A percentile compares a stretch with the other conserved stretches of the same genome.
Conservation (phyloP, 140 eudicot genomes). For the Senecio squalidus region DNA sequence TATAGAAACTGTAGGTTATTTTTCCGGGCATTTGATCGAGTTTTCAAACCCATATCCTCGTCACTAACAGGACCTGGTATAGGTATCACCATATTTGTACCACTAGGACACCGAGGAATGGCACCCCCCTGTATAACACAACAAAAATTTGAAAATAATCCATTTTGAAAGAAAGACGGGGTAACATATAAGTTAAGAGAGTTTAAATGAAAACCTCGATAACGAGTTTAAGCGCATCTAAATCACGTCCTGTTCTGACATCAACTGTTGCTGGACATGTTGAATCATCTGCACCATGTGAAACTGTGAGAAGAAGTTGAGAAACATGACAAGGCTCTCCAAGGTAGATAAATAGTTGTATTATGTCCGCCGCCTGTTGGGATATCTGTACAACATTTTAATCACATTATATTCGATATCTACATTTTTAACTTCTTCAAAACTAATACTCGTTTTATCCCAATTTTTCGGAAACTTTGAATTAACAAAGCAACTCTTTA, state of each 20-base stretch:
- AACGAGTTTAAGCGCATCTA: slow-evolving; percentile 82
- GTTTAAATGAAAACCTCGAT: no score
- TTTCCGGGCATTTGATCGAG: slow-evolving; percentile 48
- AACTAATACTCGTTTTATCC: slow-evolving; percentile 2
- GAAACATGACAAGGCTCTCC: slow-evolving; percentile 93
- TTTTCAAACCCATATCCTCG: slow-evolving; percentile 73
- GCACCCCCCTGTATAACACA: slow-evolving; percentile 88
- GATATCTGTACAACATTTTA: slow-evolving; percentile 49
- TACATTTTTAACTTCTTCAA: not conserved
- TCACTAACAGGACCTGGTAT: slow-evolving; percentile 62
- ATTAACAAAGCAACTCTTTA: not conserved
- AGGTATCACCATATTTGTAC: slow-evolving; percentile 75
- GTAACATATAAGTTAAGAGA: no score
- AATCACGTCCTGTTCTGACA: slow-evolving; percentile 80
- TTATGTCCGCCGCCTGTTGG: slow-evolving; percentile 82
- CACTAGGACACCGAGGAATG: slow-evolving; percentile 79
- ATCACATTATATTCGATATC: slow-evolving; percentile 10
- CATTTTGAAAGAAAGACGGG: no score
- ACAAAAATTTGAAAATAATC: not conserved
- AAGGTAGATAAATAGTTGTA: slow-evolving; percentile 82
- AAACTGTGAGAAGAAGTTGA: slow-evolving; percentile 86
- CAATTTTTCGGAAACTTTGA: not conserved
- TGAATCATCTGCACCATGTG: slow-evolving; percentile 94
- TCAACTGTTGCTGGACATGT: slow-evolving; percentile 91
- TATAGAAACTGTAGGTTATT: slow-evolving; percentile 52